Evolutionary conservation across 139 green algal species (phyloP), one percentile per base, ranked within the genome.

Genomic region (Haematococcus sp.): DNA sequence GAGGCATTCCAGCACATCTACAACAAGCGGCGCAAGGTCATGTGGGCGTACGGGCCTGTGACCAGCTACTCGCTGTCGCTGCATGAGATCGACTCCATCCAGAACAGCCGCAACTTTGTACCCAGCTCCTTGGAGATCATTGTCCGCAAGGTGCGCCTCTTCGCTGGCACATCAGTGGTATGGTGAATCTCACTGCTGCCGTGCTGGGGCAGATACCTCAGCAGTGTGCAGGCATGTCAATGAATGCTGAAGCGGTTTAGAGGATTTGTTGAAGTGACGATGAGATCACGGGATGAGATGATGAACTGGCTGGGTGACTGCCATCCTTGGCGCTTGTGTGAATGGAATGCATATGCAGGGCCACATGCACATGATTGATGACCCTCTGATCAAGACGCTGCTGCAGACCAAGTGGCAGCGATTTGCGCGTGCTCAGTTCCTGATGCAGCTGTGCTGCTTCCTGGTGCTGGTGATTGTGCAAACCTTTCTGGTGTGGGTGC

Each of bases 1-100:
- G 70, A 76, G 27, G 77, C 81, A 65, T 80, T 84, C 64, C 76
- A 88, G 80, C 85, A 88, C 82, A 87, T 90, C 32, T 88, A 87
- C 77, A 83, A 79, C 73, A 82, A 80, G 68, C 71, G 83, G 4
- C 67, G 83, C 16, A 67, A 78, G 13, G 75, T 66, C 11, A 68
- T 70, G 33, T 86, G 81, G 81, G 67, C 73, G 23, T 86, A 86
- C 63, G 81, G 81, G 30, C 81, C 81, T 30, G 81, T 82, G 40
- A 89, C 80, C 20, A 76, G 52, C 56, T 89, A 87, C 81, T 75
- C 55, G n/a, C 67, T 88, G 20, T 74, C 76, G 7, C 79, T 89
- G 67, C 73, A 80, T 30, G 84, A 89, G 78, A 87, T 89, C 49
- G 84, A 89, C 71, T 86, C 79, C 22, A 76, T 86, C 32, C 67